These are phyloP conservation scores for Lantana camara DNA, from an alignment of 257 asterid species.

Conservation along the genomic window DNA sequence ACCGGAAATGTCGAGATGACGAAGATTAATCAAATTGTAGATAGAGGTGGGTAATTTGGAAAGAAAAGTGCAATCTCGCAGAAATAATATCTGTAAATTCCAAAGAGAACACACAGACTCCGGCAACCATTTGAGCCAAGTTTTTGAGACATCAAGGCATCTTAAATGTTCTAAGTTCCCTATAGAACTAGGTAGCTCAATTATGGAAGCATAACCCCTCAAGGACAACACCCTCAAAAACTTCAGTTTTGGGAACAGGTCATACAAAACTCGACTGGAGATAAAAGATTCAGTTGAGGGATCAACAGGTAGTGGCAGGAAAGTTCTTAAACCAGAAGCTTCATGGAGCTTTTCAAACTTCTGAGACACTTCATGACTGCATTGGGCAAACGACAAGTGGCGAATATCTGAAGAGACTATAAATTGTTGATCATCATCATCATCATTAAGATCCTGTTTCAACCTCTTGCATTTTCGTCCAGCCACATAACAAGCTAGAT, in stretches of 20 bases:
- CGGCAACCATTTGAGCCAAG: constrained; percentile 20
- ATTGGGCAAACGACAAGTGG: constrained; percentile 33
- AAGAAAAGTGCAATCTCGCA: constrained; percentile 13
- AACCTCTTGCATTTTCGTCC: constrained; percentile 25
- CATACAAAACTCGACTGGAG: constrained; percentile 20
- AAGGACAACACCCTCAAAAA: constrained; percentile 33
- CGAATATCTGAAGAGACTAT: constrained; percentile 26
- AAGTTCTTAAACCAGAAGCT: constrained; percentile 33
- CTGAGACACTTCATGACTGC: constrained; percentile 24
- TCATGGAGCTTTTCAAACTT: constrained; percentile 25
- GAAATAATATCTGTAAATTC: constrained; percentile 21
- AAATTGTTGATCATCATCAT: constrained; percentile 13
- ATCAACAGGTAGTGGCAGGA: constrained; percentile 28
- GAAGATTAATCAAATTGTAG: constrained; percentile 15
- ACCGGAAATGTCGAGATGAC: constrained; percentile 28
- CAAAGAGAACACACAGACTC: constrained; percentile 12
- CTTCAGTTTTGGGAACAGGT: constrained; percentile 25
- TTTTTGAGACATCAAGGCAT: constrained; percentile 27
- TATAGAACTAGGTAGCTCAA: constrained; percentile 34
- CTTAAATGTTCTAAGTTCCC: constrained; percentile 34
- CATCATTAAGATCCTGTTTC: constrained; percentile 31
- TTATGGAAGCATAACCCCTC: constrained; percentile 21
- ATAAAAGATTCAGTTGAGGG: constrained; percentile 5
- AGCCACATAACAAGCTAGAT: constrained; percentile 17
- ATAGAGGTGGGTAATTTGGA: constrained; percentile 7